Percentiles rank a stretch among this genome's conserved stretches.
Conservation (phyloP, 2,329 filamentous ascomycete species). For the Sarocladium kiliense region DNA sequence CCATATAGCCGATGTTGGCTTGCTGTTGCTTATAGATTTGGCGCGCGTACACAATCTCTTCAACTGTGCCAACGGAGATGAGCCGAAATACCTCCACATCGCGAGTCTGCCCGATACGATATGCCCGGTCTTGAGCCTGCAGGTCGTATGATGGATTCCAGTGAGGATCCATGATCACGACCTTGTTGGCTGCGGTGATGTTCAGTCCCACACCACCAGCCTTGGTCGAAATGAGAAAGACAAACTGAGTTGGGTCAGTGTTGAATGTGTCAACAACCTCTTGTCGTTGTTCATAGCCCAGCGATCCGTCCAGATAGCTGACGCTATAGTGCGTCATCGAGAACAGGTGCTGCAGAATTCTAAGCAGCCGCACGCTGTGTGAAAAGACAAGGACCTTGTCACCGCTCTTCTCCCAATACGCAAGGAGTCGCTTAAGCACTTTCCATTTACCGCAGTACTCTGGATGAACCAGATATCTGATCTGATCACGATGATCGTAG, state of each 20-base stretch:
- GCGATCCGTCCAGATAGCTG: conserved; percentile 81
- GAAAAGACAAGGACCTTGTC: conserved; percentile 97
- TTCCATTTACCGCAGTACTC: conserved; percentile 98
- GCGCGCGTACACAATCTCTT: conserved; percentile 93
- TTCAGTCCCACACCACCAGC: conserved; percentile 93
- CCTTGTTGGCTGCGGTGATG: conserved; percentile 96
- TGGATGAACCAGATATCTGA: conserved; percentile 75
- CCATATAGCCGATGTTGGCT: conserved; percentile 94
- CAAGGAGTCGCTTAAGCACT: conserved; percentile 77
- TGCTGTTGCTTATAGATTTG: conserved; percentile 99
- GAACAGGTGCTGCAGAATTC: conserved; percentile 81
- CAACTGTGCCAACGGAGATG: conserved; percentile 85
- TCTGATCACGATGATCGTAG: conserved; percentile 69
- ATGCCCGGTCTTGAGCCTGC: conserved; percentile 93
- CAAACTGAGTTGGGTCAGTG: conserved; percentile 77
- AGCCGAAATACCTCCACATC: conserved; percentile 95
- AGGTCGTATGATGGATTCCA: conserved; percentile 96
- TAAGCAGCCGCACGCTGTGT: conserved; percentile 79
- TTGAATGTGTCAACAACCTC: conserved; percentile 88
- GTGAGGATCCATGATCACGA: conserved; percentile 93
- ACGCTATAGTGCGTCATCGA: conserved; percentile 85
- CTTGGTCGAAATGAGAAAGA: conserved; percentile 91
- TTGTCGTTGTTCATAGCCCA: conserved; percentile 79
- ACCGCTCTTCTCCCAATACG: conserved; percentile 83
- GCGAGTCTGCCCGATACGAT: conserved; percentile 86